These are phyloP conservation scores for Colletotrichum tanaceti DNA, from an alignment of 2,329 filamentous ascomycete species.

Conservation along the genomic window DNA sequence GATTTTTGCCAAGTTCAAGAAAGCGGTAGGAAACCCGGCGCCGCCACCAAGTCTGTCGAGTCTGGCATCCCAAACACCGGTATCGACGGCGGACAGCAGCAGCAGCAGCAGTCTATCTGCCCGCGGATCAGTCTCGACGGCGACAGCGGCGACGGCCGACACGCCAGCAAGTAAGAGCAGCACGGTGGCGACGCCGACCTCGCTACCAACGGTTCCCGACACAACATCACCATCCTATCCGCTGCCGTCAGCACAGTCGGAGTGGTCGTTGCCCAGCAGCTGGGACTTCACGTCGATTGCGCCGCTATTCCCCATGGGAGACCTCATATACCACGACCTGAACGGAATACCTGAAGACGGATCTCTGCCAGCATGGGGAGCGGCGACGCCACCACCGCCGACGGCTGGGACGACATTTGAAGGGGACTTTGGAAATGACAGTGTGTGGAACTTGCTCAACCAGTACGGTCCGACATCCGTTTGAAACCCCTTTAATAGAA, in stretches of 20 bases:
- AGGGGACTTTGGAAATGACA: constrained; percentile 66
- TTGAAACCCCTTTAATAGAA: constrained; percentile 19
- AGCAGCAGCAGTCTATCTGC: constrained; percentile 36
- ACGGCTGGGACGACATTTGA: constrained; percentile 61
- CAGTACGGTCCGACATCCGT: constrained; percentile 52
- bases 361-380: constrained; percentile 43
- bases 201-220: constrained; percentile 45
- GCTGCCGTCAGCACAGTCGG: constrained; percentile 32
- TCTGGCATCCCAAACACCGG: constrained; percentile 33
- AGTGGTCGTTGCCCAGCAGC: constrained; percentile 56
- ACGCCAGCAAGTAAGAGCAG: constrained; percentile 41
- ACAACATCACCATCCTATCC: constrained; percentile 34
- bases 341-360: constrained; percentile 53
- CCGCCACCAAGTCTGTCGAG: constrained; percentile 37
- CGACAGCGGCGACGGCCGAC: constrained; percentile 31
- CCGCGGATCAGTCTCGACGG: constrained; percentile 36
- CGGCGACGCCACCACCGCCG: constrained; percentile 39
- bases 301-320: constrained; percentile 67
- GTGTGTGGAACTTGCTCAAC: constrained; percentile 68
- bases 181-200: constrained; percentile 36
- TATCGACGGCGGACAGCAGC: constrained; percentile 40
- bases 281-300: constrained; percentile 64
- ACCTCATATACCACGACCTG: constrained; percentile 68
- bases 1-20: constrained; percentile 65
- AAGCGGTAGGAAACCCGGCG: constrained; percentile 55